Conservation (phyloP, 2,329 filamentous ascomycete species). For the Cercospora sesami region DNA sequence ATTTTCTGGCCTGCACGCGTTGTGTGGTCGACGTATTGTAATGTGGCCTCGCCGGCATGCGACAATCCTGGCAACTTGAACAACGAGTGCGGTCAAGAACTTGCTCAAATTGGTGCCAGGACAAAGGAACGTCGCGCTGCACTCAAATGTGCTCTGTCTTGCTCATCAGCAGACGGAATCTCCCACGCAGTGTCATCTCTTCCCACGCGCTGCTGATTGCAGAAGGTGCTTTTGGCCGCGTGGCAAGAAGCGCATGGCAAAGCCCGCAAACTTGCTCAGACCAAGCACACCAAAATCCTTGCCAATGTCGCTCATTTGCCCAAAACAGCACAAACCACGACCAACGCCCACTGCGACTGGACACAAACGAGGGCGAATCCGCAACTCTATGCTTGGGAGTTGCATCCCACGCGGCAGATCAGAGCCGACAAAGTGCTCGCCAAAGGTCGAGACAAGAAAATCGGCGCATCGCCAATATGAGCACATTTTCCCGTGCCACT, state of each 20-base stretch:
- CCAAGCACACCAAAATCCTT: not conserved
- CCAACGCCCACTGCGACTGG: not conserved
- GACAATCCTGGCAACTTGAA: not conserved
- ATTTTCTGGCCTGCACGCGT: not conserved
- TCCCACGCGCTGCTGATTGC: not conserved
- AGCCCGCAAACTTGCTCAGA: slow-evolving; percentile 18
- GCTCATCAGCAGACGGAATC: not conserved
- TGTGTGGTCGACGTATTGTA: not conserved
- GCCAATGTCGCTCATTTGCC: slow-evolving; percentile 3
- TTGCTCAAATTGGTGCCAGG: slow-evolving; percentile 2
- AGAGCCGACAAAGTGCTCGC: not conserved
- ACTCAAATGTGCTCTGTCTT: slow-evolving; percentile 18
- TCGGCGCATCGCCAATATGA: slow-evolving; percentile 5
- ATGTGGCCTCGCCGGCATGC: not conserved
- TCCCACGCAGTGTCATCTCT: not conserved
- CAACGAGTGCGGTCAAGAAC: not conserved
- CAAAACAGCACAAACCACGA: not conserved
- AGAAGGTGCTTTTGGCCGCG: not conserved
- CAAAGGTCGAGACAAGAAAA: not conserved
- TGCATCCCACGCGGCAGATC: slow-evolving; percentile 5
- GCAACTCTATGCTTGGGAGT: not conserved
- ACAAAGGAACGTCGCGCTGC: slow-evolving; percentile 2
- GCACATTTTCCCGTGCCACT: slow-evolving; percentile 4
- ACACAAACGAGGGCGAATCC: not conserved
- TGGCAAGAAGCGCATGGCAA: slow-evolving; percentile 6